Percentiles rank a stretch among this genome's conserved stretches.
phyloP scores from a whole-genome alignment of 2,329 filamentous ascomycete species.

The Phoma sp. region DNA sequence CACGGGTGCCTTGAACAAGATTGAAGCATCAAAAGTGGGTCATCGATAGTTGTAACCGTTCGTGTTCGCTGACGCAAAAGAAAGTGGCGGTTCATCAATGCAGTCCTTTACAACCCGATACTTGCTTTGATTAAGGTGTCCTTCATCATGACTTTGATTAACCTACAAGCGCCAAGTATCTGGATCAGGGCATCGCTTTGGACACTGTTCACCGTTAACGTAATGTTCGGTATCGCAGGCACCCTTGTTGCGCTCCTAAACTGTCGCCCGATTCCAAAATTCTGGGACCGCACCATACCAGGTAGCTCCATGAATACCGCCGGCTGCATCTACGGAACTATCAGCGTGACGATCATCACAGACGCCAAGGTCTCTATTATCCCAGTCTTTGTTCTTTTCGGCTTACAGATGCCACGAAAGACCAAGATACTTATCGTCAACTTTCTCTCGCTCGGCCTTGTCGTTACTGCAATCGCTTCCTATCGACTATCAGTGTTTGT shows the following conservation, averaged over 20 bases:
- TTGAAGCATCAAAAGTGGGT: too few species aligned
- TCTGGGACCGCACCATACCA: conserved; percentile 32
- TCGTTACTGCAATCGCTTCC: background rate
- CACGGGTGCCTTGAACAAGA: too few species aligned
- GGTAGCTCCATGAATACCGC: too few species aligned
- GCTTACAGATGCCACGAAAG: background rate
- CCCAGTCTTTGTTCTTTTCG: background rate
- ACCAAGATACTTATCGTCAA: background rate
- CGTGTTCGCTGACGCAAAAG: too few species aligned
- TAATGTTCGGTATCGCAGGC: conserved; percentile 20
- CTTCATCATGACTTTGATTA: conserved; percentile 27
- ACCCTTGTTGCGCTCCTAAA: conserved; percentile 32
- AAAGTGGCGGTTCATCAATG: too few species aligned
- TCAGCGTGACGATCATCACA: too few species aligned
- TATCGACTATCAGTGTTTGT: background rate
- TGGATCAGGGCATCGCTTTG: conserved; percentile 24
- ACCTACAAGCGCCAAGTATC: conserved; percentile 23
- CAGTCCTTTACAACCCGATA: conserved; percentile 24
- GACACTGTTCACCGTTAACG: conserved; percentile 21
- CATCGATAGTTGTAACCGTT: too few species aligned
- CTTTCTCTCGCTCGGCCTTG: background rate
- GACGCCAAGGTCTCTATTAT: too few species aligned
- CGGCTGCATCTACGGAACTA: too few species aligned
- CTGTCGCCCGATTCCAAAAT: conserved; percentile 34
- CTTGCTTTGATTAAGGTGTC: conserved; percentile 27